Percentiles rank a stretch among this genome's conserved stretches.
These are phyloP conservation scores for Penicillium sp. DNA, from an alignment of 2,329 filamentous ascomycete species.

Conservation along the genomic window DNA sequence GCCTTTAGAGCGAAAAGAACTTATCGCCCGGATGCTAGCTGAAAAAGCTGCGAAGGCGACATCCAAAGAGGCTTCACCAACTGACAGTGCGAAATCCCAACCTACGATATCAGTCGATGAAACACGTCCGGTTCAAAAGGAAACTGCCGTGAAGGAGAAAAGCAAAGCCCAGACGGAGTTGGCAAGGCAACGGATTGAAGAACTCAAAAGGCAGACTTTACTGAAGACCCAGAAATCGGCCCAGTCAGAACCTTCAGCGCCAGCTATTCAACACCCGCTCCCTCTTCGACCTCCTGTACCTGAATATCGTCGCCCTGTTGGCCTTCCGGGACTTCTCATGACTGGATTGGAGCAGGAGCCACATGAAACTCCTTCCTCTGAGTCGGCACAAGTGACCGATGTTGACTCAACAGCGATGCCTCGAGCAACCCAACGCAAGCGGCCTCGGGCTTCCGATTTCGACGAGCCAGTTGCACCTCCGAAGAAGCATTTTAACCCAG, in stretches of 20 bases:
- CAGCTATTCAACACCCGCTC: constrained; percentile 30
- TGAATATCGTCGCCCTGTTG: constrained; percentile 24
- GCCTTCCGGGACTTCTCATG: constrained; percentile 49
- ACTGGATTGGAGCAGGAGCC: constrained; percentile 18
- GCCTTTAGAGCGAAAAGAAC: constrained; percentile 61
- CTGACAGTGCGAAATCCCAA: constrained; percentile 2
- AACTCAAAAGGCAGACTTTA: constrained; percentile 51
- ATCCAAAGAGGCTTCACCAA: constrained; percentile 12
- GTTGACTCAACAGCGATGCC: constrained; percentile 19
- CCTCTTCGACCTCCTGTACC: constrained; percentile 31
- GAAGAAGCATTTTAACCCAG: constrained; percentile 58
- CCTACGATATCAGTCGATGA: constrained; percentile 6
- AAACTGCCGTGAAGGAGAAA: constrained; percentile 35
- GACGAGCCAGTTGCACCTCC: constrained; percentile 46
- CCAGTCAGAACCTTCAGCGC: constrained; percentile 1
- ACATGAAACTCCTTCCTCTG: constrained; percentile 1
- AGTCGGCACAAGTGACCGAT: constrained; percentile 9
- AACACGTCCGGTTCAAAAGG: constrained; percentile 15
- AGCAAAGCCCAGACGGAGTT: constrained; percentile 63
- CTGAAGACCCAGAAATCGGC: constrained; percentile 30
- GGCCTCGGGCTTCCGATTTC: constrained; percentile 62
- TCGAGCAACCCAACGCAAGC: constrained; percentile 40
- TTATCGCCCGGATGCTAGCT: constrained; percentile 67
- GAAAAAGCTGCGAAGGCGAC: constrained; percentile 54
- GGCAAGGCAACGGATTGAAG: constrained; percentile 69